Evolutionary conservation across 345 rosid species (phyloP).

Genomic region (Mangifera indica): DNA sequence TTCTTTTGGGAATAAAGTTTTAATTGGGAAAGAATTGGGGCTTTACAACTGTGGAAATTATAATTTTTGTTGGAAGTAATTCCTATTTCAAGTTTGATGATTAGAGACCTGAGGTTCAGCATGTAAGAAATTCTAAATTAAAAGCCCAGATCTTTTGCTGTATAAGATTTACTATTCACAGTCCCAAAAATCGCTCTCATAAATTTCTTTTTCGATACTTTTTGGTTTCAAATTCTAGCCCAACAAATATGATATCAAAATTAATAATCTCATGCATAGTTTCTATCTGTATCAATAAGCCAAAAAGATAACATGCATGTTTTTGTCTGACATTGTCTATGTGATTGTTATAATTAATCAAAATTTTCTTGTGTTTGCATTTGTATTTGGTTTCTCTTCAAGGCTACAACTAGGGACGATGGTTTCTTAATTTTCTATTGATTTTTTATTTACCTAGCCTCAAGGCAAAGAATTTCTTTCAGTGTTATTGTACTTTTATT

Average conservation of each 20-base stretch:
- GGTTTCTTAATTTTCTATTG: neutral
- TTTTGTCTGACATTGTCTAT: neutral
- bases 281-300: neutral
- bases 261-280: neutral
- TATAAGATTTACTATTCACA: neutral
- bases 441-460: neutral
- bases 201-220: no score
- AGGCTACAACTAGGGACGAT: neutral
- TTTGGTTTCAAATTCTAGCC: neutral
- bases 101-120: neutral
- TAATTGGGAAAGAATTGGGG: no score
- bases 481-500: neutral
- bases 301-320: neutral
- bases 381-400: neutral
- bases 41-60: neutral
- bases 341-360: neutral
- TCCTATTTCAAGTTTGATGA: neutral
- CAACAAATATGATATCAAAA: no score
- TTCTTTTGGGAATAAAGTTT: no score
- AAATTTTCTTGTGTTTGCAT: neutral
- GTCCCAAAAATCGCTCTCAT: neutral
- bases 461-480: neutral
- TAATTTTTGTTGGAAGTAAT: neutral
- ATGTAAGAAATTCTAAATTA: neutral
- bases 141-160: neutral